Conservation (phyloP, 1,139 yeast species). For the Diutina ranongensis region DNA sequence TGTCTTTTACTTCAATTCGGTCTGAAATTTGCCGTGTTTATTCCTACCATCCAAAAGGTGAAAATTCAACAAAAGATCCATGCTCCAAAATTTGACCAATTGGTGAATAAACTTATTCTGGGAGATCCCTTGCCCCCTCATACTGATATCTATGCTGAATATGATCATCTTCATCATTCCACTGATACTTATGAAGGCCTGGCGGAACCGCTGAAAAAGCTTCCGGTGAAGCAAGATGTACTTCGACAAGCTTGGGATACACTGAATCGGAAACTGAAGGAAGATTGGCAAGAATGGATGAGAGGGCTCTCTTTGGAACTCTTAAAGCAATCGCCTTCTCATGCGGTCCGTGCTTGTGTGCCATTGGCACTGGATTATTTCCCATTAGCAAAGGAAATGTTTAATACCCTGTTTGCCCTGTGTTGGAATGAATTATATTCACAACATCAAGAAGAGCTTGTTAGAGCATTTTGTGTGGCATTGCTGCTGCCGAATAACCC, state of each 20-base stretch:
- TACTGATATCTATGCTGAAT: slow-evolving; percentile 58
- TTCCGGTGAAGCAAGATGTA: slow-evolving; percentile 71
- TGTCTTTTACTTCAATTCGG: slow-evolving; percentile 73
- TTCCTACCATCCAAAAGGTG: slow-evolving; percentile 74
- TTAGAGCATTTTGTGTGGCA: slow-evolving; percentile 77
- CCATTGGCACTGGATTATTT: slow-evolving; percentile 80
- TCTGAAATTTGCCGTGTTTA: slow-evolving; percentile 71
- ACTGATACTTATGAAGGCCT: slow-evolving; percentile 46
- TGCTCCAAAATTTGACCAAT: slow-evolving; percentile 67
- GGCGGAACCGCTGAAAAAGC: slow-evolving; percentile 59
- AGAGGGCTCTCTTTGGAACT: slow-evolving; percentile 77
- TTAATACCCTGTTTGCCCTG: slow-evolving; percentile 90
- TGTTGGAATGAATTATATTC: slow-evolving; percentile 92
- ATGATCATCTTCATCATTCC: slow-evolving; percentile 28
- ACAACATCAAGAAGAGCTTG: slow-evolving; percentile 86
- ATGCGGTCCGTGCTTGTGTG: slow-evolving; percentile 89
- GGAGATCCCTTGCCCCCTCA: slow-evolving; percentile 87
- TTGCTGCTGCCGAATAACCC: slow-evolving; percentile 86
- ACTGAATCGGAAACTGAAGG: slow-evolving; percentile 75
- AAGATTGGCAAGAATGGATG: slow-evolving; percentile 98
- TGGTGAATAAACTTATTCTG: slow-evolving; percentile 65
- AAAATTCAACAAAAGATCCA: slow-evolving; percentile 54
- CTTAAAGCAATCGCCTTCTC: slow-evolving; percentile 87
- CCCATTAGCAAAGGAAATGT: slow-evolving; percentile 82
- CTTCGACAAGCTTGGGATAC: slow-evolving; percentile 88